Evolutionary conservation across 1,139 yeast species (phyloP), one percentile per base, ranked within the genome.

Genomic region (Kurtzmaniella quercitrusa): DNA sequence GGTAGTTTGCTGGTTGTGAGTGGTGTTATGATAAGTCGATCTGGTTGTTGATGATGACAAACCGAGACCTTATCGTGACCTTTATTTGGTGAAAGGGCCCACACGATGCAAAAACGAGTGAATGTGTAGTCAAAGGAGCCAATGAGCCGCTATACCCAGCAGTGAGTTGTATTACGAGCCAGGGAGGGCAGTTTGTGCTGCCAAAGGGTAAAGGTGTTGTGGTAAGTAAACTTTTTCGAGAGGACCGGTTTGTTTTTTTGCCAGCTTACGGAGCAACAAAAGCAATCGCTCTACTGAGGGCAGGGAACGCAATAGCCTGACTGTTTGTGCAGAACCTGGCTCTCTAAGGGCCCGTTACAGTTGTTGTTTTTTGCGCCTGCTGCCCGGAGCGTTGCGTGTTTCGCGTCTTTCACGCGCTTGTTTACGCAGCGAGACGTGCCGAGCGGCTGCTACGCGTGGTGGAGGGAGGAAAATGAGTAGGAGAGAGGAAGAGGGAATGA

Each of bases 401-500:
- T 36, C 38, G 38, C 38, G 38, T 36, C 38, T 11, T 36, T 19
- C 38, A 36, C 38, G 38, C 38, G 23, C 16, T 19, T 19, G 38
- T 19, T 36, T 18, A 19, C 21, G 24, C 8, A 18, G 18, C 10
- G 36, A 15, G 18, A 31, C 36, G 36, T 16, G 36, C 18, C 36
- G 36, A 31, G 18, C 14, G 36, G 36, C 36, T 31, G 36, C 36
- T 4, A 29, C 34, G 15, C 34, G 34, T 10, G 12, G 15, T 29
- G 34, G 34, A 15, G 36, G 36, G 17, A 12, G 12, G 36, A 31
- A 8, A 9, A 16, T 15, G 17, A 15, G 16, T 5, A 18, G 18
- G 14, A 9, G 17, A 15, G 36, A 8, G 17, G 36, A 15, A 15
- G 15, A n/a, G 27, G 11, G 27, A 11, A 23, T 23, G 27, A 10